phyloP scores from a whole-genome alignment of 2,329 filamentous ascomycete genomes.

The Plectosphaerella sp. region DNA sequence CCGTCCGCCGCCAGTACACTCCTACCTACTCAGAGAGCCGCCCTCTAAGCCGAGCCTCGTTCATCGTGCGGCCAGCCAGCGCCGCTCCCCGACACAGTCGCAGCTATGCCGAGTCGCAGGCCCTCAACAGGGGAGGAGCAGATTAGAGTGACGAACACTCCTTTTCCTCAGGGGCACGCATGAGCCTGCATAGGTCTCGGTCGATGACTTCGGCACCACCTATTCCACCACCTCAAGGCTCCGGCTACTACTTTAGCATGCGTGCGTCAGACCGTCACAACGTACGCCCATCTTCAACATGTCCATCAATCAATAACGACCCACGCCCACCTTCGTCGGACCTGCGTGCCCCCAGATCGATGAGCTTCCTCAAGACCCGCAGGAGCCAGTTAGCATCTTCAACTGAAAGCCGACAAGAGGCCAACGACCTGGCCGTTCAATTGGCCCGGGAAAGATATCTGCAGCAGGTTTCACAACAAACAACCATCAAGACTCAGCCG shows the following conservation, averaged over 20 bases:
- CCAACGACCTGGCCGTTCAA: slow-evolving; percentile 29
- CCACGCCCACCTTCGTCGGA: neutral
- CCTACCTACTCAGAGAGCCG: neutral
- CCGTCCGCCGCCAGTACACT: neutral
- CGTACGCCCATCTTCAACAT: neutral
- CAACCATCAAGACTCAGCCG: slow-evolving; percentile 32
- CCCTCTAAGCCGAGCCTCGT: neutral
- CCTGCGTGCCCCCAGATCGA: slow-evolving; percentile 48
- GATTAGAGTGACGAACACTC: neutral
- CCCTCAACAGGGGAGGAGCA: neutral
- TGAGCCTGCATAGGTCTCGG: slow-evolving; percentile 43
- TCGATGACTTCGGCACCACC: slow-evolving; percentile 44
- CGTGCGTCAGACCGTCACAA: neutral
- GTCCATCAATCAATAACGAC: slow-evolving; percentile 1
- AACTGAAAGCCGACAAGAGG: slow-evolving; percentile 4
- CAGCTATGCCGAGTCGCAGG: slow-evolving; percentile 5
- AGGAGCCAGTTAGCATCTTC: slow-evolving; percentile 15
- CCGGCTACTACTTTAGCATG: slow-evolving; percentile 7
- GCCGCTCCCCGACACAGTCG: neutral
- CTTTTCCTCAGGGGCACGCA: neutral
- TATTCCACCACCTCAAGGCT: slow-evolving; percentile 6
- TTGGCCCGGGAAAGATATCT: slow-evolving; percentile 30
- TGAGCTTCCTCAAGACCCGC: slow-evolving; percentile 43
- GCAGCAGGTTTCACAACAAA: slow-evolving; percentile 26
- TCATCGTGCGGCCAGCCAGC: neutral